Conservation (phyloP, 2,329 filamentous ascomycete genomes). For the Diaporthe vexans region DNA sequence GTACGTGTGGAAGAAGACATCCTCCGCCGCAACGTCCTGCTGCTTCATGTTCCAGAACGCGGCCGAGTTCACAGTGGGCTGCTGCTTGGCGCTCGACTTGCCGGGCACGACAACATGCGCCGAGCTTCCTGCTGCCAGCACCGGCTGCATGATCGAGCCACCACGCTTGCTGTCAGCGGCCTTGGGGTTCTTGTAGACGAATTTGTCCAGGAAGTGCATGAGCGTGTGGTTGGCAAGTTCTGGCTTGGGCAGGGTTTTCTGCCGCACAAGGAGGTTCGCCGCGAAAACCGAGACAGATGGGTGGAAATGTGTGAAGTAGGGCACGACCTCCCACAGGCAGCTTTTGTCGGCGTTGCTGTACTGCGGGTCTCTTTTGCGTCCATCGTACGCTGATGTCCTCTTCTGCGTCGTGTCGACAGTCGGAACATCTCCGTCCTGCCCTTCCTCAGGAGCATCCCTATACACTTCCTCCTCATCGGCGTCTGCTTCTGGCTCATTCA, state of each 20-base stretch:
- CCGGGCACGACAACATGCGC: conserved; percentile 70
- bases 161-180: conserved; percentile 77
- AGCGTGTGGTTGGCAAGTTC: conserved; percentile 92
- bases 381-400: conserved; percentile 75
- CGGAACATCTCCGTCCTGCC: conserved; percentile 65
- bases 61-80: conserved; percentile 80
- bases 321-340: conserved; percentile 91
- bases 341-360: conserved; percentile 93
- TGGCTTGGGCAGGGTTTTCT: conserved; percentile 85
- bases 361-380: conserved; percentile 90
- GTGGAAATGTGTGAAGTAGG: conserved; percentile 87
- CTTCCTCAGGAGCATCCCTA: conserved; percentile 65
- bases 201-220: conserved; percentile 96
- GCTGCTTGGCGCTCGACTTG: conserved; percentile 57
- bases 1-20: conserved; percentile 99
- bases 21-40: conserved; percentile 90
- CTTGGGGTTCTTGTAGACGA: conserved; percentile 97
- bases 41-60: conserved; percentile 92
- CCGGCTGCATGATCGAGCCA: conserved; percentile 95
- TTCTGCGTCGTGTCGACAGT: conserved; percentile 42
- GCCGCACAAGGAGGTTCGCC: conserved; percentile 75
- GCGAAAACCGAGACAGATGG: conserved; percentile 92
- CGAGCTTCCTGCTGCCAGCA: conserved; percentile 67
- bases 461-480: conserved; percentile 79
- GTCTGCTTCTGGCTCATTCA: conserved; percentile 84